phyloP scores from a whole-genome alignment of 2,329 filamentous ascomycete species.

The Claviceps paspali region DNA sequence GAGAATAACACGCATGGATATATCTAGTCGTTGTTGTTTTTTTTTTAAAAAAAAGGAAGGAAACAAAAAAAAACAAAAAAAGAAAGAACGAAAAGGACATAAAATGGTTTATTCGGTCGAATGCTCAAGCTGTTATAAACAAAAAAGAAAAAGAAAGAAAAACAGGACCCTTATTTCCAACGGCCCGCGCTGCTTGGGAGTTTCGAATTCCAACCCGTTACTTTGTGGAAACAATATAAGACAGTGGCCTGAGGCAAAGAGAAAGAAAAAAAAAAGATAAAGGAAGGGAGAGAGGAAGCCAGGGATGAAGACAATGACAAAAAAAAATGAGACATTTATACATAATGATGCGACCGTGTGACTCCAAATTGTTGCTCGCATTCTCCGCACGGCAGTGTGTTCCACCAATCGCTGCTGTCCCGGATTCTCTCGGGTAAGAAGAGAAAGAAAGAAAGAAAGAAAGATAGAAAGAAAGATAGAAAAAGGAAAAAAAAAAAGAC shows the following conservation, averaged over 20 bases:
- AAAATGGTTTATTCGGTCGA: no score
- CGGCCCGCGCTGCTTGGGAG: not conserved
- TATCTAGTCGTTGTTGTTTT: no score
- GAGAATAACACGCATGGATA: no score
- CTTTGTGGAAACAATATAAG: not conserved
- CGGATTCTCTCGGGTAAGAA: no score
- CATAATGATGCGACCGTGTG: slow-evolving; percentile 13
- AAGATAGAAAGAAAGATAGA: not conserved
- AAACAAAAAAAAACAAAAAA: not conserved
- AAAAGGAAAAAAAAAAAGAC: no score
- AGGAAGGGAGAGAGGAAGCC: no score
- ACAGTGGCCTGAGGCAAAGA: slow-evolving; percentile 1
- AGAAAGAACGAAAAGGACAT: not conserved
- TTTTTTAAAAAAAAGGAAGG: no score
- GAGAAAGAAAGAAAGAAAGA: not conserved
- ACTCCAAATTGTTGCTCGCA: slow-evolving; percentile 10
- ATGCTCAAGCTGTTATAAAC: no score
- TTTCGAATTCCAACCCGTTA: not conserved
- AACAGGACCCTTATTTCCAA: slow-evolving; percentile 2
- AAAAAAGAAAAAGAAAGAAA: not conserved
- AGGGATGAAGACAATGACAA: no score
- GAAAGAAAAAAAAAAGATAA: no score
- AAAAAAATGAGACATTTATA: slow-evolving; percentile 7
- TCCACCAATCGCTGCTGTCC: slow-evolving; percentile 9
- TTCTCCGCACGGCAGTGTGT: slow-evolving; percentile 9